A percentile compares a stretch with the other conserved stretches of the same genome.
These are phyloP conservation scores for Sanguinoderma infundibulare DNA, from an alignment of 1,284 basidiomycete species.

Conservation along the genomic window DNA sequence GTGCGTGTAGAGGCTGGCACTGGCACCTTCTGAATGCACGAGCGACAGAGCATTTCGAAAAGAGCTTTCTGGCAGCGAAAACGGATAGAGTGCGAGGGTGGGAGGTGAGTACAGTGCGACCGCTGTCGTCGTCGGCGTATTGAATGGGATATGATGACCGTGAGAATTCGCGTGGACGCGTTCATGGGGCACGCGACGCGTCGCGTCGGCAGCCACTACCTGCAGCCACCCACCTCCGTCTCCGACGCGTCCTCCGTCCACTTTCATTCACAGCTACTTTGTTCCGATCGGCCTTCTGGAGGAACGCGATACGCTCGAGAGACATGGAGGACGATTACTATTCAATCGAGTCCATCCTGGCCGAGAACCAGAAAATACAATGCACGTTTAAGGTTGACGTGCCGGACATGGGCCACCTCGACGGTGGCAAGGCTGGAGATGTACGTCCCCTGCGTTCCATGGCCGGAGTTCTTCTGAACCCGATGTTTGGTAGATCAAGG, in stretches of 20 bases:
- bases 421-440: constrained; percentile 81
- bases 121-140: not conserved
- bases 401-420: constrained; percentile 86
- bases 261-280: not conserved
- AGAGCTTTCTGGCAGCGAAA: not conserved
- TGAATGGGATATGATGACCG: constrained; percentile 3
- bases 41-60: constrained; percentile 14
- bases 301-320: not conserved
- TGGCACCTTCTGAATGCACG: constrained; percentile 13
- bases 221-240: not conserved
- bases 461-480: not conserved
- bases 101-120: not conserved
- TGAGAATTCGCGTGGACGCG: constrained; percentile 27
- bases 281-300: not conserved
- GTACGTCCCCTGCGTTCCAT: constrained; percentile 46
- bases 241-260: not conserved
- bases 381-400: constrained; percentile 88
- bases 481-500: constrained; percentile 60
- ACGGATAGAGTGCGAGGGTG: not conserved
- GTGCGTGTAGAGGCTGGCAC: constrained; percentile 1
- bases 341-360: constrained; percentile 85
- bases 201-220: constrained; percentile 18
- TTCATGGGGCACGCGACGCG: constrained; percentile 25
- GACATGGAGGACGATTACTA: constrained; percentile 88
- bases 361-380: constrained; percentile 92